phyloP scores from a whole-genome alignment of 2,329 filamentous ascomycete genomes.

The Sporothrix variecibatus region DNA sequence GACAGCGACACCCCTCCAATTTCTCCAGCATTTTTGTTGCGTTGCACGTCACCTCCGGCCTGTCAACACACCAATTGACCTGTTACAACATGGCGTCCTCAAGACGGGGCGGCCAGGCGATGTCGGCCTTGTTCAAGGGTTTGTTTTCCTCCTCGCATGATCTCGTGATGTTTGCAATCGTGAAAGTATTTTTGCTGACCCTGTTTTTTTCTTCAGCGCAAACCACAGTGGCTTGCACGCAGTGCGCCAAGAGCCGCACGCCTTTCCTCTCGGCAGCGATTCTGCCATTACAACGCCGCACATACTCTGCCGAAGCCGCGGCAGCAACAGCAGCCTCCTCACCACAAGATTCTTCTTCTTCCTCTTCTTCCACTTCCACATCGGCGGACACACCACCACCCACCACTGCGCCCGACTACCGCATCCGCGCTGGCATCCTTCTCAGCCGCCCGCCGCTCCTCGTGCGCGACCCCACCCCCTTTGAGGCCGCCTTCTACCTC shows the following conservation, averaged over 20 bases:
- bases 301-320: slow-evolving; percentile 22
- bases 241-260: slow-evolving; percentile 37
- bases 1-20: background rate
- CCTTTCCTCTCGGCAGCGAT: slow-evolving; percentile 6
- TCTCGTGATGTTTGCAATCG: slow-evolving; percentile 13
- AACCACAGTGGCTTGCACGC: slow-evolving; percentile 35
- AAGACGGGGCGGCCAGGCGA: slow-evolving; percentile 57
- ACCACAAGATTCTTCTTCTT: background rate
- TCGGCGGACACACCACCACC: slow-evolving; percentile 37
- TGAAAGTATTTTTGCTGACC: background rate
- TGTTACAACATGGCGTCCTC: slow-evolving; percentile 52
- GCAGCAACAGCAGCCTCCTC: background rate
- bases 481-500: slow-evolving; percentile 92
- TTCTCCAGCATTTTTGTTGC: background rate
- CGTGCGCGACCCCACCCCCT: slow-evolving; percentile 78
- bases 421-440: slow-evolving; percentile 68
- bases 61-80: background rate
- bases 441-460: slow-evolving; percentile 86
- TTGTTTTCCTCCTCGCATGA: slow-evolving; percentile 17
- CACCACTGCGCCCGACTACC: slow-evolving; percentile 42
- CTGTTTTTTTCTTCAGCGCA: slow-evolving; percentile 14
- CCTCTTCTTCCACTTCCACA: slow-evolving; percentile 23
- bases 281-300: slow-evolving; percentile 16
- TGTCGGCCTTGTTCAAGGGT: slow-evolving; percentile 55
- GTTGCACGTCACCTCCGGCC: background rate